Conservation (phyloP, 192 early-diverging fungal genomes). For the Coemansia sp. region DNA sequence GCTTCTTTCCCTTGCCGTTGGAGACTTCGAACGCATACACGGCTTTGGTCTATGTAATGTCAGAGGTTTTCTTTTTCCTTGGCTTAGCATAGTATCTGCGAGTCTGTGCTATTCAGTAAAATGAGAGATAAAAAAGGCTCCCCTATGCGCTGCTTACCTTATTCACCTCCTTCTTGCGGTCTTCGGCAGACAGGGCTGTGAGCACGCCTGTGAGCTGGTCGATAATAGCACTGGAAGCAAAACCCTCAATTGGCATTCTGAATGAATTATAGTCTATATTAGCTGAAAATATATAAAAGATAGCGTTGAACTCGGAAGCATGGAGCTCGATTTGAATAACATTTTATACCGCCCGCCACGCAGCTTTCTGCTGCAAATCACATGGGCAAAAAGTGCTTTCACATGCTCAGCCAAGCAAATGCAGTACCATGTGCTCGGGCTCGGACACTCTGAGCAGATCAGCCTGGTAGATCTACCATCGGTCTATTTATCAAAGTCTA, state of each 20-base stretch:
- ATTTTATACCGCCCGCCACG: not conserved
- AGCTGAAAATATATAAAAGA: not conserved
- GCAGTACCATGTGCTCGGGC: too few relatives aligned
- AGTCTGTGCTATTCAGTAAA: too few relatives aligned
- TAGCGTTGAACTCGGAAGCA: not conserved
- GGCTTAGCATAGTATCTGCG: too few relatives aligned
- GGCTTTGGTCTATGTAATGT: slow-evolving; percentile 82
- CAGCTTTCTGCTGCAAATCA: not conserved
- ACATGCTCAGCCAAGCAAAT: too few relatives aligned
- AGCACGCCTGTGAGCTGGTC: slow-evolving; percentile 41
- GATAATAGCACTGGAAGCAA: slow-evolving; percentile 43
- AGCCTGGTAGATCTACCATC: too few relatives aligned
- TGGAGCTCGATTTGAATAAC: not conserved
- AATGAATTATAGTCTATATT: not conserved
- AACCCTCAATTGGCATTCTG: slow-evolving; percentile 41
- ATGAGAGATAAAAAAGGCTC: too few relatives aligned
- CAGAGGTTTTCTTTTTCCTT: too few relatives aligned
- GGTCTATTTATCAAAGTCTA: not conserved
- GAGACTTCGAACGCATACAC: slow-evolving; percentile 83
- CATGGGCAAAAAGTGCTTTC: not conserved
- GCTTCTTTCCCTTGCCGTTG: slow-evolving; percentile 64
- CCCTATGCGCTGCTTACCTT: too few relatives aligned
- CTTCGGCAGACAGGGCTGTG: slow-evolving; percentile 33
- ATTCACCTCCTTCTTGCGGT: slow-evolving; percentile 45
- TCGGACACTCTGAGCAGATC: too few relatives aligned